Conservation (phyloP, 2,329 filamentous ascomycete genomes). For the Ciborinia camelliae region DNA sequence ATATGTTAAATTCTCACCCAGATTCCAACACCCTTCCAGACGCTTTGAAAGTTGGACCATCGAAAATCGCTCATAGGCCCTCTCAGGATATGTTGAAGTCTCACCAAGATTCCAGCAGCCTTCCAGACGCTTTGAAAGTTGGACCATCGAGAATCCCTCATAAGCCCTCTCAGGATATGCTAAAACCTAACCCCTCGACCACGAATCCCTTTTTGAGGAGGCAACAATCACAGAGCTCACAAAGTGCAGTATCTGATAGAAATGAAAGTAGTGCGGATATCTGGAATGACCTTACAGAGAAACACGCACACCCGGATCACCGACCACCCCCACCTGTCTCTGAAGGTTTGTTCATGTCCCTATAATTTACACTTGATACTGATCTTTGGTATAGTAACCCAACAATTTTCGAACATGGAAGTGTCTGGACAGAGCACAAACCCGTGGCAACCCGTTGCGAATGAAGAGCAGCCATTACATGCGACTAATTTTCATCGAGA, state of each 20-base stretch:
- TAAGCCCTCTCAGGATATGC: constrained; percentile 29
- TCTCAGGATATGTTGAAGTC: constrained; percentile 29
- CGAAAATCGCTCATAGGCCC: constrained; percentile 26
- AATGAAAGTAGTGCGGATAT: constrained; percentile 33
- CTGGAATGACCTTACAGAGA: constrained; percentile 29
- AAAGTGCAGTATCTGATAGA: constrained; percentile 19
- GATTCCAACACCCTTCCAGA: constrained; percentile 28
- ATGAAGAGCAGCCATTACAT: constrained; percentile 27
- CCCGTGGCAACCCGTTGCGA: constrained; percentile 35
- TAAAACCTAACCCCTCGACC: constrained; percentile 21
- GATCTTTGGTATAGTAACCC: constrained; percentile 19
- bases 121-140: constrained; percentile 34
- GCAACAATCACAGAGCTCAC: constrained; percentile 25
- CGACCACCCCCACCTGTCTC: constrained; percentile 24
- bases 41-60: constrained; percentile 32
- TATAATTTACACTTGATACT: neutral
- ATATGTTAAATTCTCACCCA: constrained; percentile 23
- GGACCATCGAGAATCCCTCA: constrained; percentile 29
- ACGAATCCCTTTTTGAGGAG: constrained; percentile 36
- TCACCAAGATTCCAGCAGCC: constrained; percentile 1
- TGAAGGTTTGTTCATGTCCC: constrained; percentile 23
- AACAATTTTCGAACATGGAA: constrained; percentile 32
- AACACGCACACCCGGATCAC: constrained; percentile 19
- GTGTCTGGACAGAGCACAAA: constrained; percentile 33
- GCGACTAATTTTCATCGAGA: constrained; percentile 23